Conservation (phyloP, 169 alveolate genomes). For the Cryptosporidium parvum region DNA sequence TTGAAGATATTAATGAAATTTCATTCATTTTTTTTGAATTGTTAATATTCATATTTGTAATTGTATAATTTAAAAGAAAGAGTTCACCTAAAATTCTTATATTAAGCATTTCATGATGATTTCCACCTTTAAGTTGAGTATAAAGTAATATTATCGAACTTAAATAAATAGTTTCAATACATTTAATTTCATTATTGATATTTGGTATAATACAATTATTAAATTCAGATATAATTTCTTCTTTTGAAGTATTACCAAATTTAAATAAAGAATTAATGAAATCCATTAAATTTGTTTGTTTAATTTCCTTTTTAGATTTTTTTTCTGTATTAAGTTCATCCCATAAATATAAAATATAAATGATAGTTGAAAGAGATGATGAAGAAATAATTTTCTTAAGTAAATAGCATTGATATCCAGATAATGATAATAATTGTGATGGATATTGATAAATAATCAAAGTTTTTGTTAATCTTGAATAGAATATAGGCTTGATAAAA, state of each 20-base stretch:
- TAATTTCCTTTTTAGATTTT: background rate
- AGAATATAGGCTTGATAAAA: conserved; percentile 11
- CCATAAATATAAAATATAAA: conserved; percentile 58
- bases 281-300: background rate
- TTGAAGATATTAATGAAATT: background rate
- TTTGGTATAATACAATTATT: background rate
- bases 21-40: background rate
- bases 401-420: background rate
- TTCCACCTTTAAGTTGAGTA: background rate
- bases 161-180: conserved; percentile 33
- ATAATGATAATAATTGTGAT: background rate
- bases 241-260: background rate
- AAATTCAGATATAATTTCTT: background rate
- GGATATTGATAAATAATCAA: conserved; percentile 13
- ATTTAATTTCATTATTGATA: background rate
- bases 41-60: conserved; percentile 14
- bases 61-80: conserved; percentile 19
- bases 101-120: conserved; percentile 2
- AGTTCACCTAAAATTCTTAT: conserved; percentile 59
- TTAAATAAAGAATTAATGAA: background rate
- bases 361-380: conserved; percentile 25
- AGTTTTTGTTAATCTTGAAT: conserved; percentile 19
- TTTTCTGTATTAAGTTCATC: conserved; percentile 27
- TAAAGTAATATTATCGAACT: background rate
- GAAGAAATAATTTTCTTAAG: conserved; percentile 10